Conservation (phyloP, 1,284 basidiomycete species). For the Boletus semigastroideus region DNA sequence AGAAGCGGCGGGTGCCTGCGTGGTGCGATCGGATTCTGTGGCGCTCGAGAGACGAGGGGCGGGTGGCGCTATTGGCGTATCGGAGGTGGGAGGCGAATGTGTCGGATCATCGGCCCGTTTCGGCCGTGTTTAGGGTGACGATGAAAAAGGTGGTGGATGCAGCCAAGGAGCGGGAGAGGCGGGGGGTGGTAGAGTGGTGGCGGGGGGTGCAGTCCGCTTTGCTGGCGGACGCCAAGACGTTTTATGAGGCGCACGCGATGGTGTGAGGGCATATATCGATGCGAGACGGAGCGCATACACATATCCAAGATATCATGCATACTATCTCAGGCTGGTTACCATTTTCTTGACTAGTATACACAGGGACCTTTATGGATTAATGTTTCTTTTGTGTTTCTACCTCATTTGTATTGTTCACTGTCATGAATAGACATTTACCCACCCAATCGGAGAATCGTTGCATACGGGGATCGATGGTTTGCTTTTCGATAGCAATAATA, state of each 20-base stretch:
- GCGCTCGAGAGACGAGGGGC: conserved; percentile 57
- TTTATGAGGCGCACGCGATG: conserved; percentile 45
- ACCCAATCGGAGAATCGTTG: background rate
- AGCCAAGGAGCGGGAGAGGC: conserved; percentile 53
- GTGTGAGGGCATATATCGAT: background rate
- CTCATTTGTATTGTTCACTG: background rate
- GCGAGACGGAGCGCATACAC: background rate
- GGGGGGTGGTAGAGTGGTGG: conserved; percentile 61
- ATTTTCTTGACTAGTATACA: conserved; percentile 1
- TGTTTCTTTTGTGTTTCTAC: background rate
- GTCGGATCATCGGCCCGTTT: conserved; percentile 86
- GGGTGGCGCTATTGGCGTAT: conserved; percentile 68
- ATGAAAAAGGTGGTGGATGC: conserved; percentile 72
- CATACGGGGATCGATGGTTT: background rate
- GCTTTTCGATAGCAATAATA: no score
- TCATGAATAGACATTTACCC: background rate
- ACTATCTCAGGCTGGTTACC: no score
- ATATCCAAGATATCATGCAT: conserved; percentile 1
- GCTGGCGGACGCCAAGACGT: conserved; percentile 50
- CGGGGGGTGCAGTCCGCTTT: conserved; percentile 52
- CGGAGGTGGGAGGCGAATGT: conserved; percentile 80
- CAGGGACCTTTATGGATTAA: conserved; percentile 7
- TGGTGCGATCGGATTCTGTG: conserved; percentile 97
- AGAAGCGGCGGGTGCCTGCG: conserved; percentile 86
- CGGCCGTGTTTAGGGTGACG: conserved; percentile 70